Base-by-base conservation (phyloP, 2,329 filamentous ascomycete genomes). In the Aspergillus vadensis region DNA sequence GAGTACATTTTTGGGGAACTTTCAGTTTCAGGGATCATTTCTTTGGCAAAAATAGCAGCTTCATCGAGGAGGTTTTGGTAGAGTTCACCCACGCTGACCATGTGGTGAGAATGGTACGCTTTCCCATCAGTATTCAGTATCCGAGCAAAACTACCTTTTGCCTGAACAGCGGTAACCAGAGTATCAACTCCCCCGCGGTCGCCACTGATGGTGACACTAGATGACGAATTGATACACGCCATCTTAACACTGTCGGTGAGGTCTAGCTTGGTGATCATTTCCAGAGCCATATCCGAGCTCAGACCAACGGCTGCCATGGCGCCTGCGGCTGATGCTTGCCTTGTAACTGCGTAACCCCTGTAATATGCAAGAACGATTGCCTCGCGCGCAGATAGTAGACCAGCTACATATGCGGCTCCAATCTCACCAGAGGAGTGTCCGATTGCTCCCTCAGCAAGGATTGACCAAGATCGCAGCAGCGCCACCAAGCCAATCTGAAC, bases 361-460 rank as follows among this genome's bases (percentile, higher is more conserved):
- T 23, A 48, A 48, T 48, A 48, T 12, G 44, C 19, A 5, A 27
- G 19, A 19, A 48, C 12, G 44, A 48, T 48, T 8, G 44, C 44
- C 23, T 48, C 19, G 19, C 44, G 17, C 14, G 44, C 19, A n/a
- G 19, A 21, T 5, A 48, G 14, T 6, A 27, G 19, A 15, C 44
- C 44, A 6, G 44, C 44, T 27, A 19, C 44, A 15, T 48, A 55
- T 5, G 41, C 50, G 0, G 43, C 58, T 7, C 32, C 72, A 36
- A 76, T 73, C 57, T 76, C 74, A 6, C 74, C 74, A 3, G 51
- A 61, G 0, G 72, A 74, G 59, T 76, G 74, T 0, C 73, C 70
- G 1, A 70, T 55, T 1, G 68, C 66, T 1, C 55, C 63, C 0
- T 50, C 5, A 1, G 71, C 65, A 1, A 8, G 25, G 4, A 76